Conservation (phyloP, 345 rosid genomes). For the Psidium guajava region DNA sequence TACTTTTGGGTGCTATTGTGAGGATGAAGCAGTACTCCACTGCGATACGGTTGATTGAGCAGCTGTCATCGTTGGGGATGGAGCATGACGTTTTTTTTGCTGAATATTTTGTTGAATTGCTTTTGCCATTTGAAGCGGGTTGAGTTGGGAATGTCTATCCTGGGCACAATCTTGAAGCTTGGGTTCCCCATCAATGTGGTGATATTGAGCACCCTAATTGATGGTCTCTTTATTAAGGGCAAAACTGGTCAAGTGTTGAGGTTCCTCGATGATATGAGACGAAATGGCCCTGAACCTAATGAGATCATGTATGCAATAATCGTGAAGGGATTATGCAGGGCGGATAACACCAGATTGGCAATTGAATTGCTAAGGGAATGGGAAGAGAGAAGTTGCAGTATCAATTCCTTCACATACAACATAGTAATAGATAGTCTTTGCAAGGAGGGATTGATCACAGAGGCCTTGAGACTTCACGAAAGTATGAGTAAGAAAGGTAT, state of each 20-base stretch:
- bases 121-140: no score
- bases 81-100: no score
- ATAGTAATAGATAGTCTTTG: not conserved
- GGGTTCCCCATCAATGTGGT: not conserved
- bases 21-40: no score
- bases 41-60: no score
- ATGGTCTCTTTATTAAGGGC: not conserved
- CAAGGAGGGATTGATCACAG: not conserved
- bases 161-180: not conserved
- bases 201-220: not conserved
- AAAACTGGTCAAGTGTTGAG: not conserved
- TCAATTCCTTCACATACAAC: not conserved
- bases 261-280: not conserved
- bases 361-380: not conserved
- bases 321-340: not conserved
- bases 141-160: not conserved
- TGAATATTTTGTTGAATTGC: no score
- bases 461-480: not conserved
- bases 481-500: not conserved
- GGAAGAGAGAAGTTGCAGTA: not conserved
- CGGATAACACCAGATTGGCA: not conserved
- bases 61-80: no score
- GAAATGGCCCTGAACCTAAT: accelerated
- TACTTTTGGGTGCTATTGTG: no score
- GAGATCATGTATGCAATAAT: not conserved